Conservation (phyloP, 1,139 yeast genomes). For the Yamadazyma atlantica region DNA sequence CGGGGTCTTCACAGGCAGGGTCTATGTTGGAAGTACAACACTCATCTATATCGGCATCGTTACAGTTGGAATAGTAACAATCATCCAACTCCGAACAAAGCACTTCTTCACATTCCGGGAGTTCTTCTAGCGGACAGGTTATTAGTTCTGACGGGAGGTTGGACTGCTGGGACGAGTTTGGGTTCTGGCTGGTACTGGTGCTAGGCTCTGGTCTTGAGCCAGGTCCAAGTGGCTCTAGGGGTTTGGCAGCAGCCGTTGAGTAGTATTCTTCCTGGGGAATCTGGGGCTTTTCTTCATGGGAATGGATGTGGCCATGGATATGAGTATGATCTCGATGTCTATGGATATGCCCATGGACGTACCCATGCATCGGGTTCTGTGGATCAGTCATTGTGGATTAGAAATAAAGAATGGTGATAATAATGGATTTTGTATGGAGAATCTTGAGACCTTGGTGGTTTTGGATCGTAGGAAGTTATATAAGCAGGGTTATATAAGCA, state of each 20-base stretch:
- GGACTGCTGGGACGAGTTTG: no score
- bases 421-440: not conserved
- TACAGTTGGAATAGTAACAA: slow-evolving; percentile 41
- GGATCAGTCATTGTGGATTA: not conserved
- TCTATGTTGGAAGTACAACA: slow-evolving; percentile 11
- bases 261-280: no score
- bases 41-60: slow-evolving; percentile 15
- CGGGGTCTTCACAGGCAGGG: slow-evolving; percentile 5
- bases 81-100: slow-evolving; percentile 48
- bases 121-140: slow-evolving; percentile 23
- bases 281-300: slow-evolving; percentile 26
- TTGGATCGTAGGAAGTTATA: not conserved
- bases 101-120: slow-evolving; percentile 39
- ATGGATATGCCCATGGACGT: slow-evolving; percentile 70
- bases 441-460: not conserved
- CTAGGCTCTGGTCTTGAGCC: not conserved
- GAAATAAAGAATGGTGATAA: not conserved
- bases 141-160: not conserved
- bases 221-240: no score
- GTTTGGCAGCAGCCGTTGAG: no score
- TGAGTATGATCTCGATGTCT: slow-evolving; percentile 63
- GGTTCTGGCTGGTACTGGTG: not conserved
- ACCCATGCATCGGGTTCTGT: slow-evolving; percentile 41
- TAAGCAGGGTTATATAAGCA: no score
- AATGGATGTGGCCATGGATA: slow-evolving; percentile 69